Evolutionary conservation across 306 rosid species (phyloP).

Genomic region (Cucumis hystrix): DNA sequence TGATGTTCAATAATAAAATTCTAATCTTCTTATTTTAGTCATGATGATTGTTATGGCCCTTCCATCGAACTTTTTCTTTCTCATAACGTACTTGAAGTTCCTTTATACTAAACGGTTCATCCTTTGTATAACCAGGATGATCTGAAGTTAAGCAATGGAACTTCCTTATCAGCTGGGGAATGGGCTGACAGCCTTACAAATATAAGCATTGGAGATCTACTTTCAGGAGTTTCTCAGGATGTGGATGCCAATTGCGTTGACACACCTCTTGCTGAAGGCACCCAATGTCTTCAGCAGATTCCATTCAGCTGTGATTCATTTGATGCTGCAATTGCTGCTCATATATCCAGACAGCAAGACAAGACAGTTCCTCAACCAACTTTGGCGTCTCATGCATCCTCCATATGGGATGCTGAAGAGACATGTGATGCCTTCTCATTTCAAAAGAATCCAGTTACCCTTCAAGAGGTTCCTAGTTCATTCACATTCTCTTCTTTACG

Average conservation of each 20-base stretch:
- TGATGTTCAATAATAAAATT: too few species aligned
- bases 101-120: background rate
- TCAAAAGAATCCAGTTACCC: constrained; percentile 30
- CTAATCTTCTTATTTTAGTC: background rate
- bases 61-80: background rate
- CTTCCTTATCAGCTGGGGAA: constrained; percentile 62
- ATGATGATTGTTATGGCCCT: background rate
- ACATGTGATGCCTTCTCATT: constrained; percentile 86
- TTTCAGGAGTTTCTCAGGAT: constrained; percentile 48
- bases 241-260: constrained; percentile 31
- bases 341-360: constrained; percentile 61
- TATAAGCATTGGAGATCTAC: constrained; percentile 81
- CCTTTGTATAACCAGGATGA: constrained; percentile 35
- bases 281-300: constrained; percentile 51
- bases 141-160: constrained; percentile 37
- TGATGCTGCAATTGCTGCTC: constrained; percentile 99
- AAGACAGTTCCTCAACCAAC: constrained; percentile 44
- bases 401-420: constrained; percentile 97
- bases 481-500: constrained; percentile 28
- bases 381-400: constrained; percentile 47
- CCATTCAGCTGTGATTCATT: constrained; percentile 89
- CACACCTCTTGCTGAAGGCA: constrained; percentile 33
- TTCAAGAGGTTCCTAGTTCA: constrained; percentile 21
- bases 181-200: constrained; percentile 99
- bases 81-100: background rate